Evolutionary conservation across 768 basidiomycete genomes (phyloP).

Genomic region (Kwoniella dejecticola): DNA sequence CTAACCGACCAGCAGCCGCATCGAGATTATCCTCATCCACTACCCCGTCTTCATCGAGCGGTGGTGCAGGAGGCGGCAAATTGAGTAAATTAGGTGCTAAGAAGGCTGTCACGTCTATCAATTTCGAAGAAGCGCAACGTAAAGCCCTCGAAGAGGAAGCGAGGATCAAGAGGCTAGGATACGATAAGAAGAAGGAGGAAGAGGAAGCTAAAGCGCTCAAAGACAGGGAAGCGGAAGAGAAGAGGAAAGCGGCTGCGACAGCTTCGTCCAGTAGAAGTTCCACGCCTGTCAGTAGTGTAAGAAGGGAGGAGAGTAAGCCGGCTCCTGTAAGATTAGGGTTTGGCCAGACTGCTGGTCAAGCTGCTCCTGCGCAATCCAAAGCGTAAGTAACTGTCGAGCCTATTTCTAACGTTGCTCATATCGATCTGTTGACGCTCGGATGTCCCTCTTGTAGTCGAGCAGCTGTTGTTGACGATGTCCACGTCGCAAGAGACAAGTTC

Average conservation of each 20-base stretch:
- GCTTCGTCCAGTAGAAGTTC: slow-evolving; percentile 48
- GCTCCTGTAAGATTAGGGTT: slow-evolving; percentile 48
- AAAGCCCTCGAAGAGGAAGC: slow-evolving; percentile 91
- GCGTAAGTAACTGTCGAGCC: slow-evolving; percentile 30
- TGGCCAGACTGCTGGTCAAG: slow-evolving; percentile 47
- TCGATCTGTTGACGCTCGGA: neutral
- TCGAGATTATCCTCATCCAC: slow-evolving; percentile 49
- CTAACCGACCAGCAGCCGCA: slow-evolving; percentile 58
- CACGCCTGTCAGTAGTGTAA: slow-evolving; percentile 30
- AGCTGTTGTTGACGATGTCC: slow-evolving; percentile 43
- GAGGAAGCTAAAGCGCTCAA: slow-evolving; percentile 66
- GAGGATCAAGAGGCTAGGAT: slow-evolving; percentile 85
- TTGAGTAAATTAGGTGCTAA: slow-evolving; percentile 73
- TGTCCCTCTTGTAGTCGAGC: slow-evolving; percentile 33
- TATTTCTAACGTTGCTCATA: too few species aligned
- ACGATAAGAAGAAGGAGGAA: slow-evolving; percentile 81
- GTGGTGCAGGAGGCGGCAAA: slow-evolving; percentile 60
- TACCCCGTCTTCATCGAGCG: slow-evolving; percentile 34
- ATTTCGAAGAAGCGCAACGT: slow-evolving; percentile 92
- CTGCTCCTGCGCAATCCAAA: slow-evolving; percentile 55
- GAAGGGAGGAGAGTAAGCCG: slow-evolving; percentile 41
- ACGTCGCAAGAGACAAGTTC: slow-evolving; percentile 81
- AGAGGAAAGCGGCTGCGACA: slow-evolving; percentile 49
- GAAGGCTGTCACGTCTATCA: slow-evolving; percentile 75
- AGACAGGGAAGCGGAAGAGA: slow-evolving; percentile 61